phyloP scores from a whole-genome alignment of 441 rosid species.

The Gossypium gossypioides region DNA sequence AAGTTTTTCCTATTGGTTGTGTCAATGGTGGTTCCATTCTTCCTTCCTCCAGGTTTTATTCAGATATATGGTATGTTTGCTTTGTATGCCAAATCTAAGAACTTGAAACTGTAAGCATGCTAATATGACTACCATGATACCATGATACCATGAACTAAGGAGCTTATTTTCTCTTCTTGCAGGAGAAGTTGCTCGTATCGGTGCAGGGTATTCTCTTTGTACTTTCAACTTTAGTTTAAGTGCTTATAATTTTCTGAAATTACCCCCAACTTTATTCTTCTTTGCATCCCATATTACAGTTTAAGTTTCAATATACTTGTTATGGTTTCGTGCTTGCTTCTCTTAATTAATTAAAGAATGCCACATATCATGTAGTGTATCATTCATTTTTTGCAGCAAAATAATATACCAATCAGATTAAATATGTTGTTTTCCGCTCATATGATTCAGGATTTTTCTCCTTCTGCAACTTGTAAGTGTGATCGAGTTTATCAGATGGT shows the following conservation, averaged over 20 bases:
- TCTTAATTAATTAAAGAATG: not conserved
- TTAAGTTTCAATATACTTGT: not conserved
- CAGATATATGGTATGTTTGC: slow-evolving; percentile 54
- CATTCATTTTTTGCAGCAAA: not conserved
- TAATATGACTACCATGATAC: not conserved
- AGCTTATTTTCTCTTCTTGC: slow-evolving; percentile 17
- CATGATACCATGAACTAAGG: not conserved
- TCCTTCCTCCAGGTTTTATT: slow-evolving; percentile 49
- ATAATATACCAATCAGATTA: not conserved
- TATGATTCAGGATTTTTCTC: slow-evolving; percentile 55
- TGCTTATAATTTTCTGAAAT: not conserved
- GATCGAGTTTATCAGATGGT: slow-evolving; percentile 75
- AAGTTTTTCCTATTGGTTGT: slow-evolving; percentile 40
- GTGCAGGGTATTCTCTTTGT: slow-evolving; percentile 74
- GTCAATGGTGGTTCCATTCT: slow-evolving; percentile 49
- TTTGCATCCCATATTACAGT: not conserved
- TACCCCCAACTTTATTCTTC: not conserved
- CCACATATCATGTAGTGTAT: not conserved
- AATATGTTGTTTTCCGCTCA: not conserved
- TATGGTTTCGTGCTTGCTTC: not conserved
- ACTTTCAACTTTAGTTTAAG: slow-evolving; percentile 9
- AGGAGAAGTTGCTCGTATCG: slow-evolving; percentile 80
- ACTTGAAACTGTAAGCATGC: not conserved
- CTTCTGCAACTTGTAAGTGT: slow-evolving; percentile 78
- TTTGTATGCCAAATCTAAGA: not conserved